Evolutionary conservation across 192 early-diverging fungal species (phyloP).

Genomic region (Geranomyces michiganensis): DNA sequence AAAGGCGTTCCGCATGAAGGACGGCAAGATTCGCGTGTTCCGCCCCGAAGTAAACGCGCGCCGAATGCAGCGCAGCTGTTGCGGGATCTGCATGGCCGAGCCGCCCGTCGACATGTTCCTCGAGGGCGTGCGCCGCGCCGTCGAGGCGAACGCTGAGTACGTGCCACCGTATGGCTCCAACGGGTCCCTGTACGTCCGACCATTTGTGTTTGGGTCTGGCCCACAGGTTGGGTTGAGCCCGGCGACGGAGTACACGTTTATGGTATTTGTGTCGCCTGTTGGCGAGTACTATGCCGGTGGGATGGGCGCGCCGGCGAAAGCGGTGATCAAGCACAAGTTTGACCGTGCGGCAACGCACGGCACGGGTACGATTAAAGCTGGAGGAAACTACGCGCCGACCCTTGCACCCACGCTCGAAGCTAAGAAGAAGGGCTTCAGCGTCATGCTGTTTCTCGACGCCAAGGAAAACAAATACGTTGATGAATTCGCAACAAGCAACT

Average conservation of each 20-base stretch:
- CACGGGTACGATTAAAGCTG: slow-evolving; percentile 67
- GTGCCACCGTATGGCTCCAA: slow-evolving; percentile 72
- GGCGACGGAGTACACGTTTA: slow-evolving; percentile 59
- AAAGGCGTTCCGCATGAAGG: slow-evolving; percentile 72
- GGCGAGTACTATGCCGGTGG: slow-evolving; percentile 52
- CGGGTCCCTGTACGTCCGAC: slow-evolving; percentile 74
- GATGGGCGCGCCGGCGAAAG: slow-evolving; percentile 63
- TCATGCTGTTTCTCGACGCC: slow-evolving; percentile 74
- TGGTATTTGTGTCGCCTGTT: slow-evolving; percentile 72
- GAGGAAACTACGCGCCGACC: slow-evolving; percentile 72
- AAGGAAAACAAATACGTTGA: slow-evolving; percentile 66
- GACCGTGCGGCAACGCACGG: slow-evolving; percentile 65
- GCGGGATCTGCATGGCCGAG: slow-evolving; percentile 59
- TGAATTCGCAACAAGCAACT: slow-evolving; percentile 80
- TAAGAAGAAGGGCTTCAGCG: slow-evolving; percentile 66
- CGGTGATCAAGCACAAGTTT: slow-evolving; percentile 65
- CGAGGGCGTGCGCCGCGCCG: slow-evolving; percentile 57
- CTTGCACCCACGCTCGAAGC: slow-evolving; percentile 61
- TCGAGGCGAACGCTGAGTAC: slow-evolving; percentile 68
- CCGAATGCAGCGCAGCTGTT: slow-evolving; percentile 60
- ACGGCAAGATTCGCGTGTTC: slow-evolving; percentile 73
- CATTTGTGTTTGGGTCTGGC: slow-evolving; percentile 70
- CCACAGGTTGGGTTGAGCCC: slow-evolving; percentile 63
- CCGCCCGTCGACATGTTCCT: slow-evolving; percentile 67
- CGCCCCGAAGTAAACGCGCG: slow-evolving; percentile 70